Base-by-base conservation (phyloP, 768 basidiomycete species). In the Serpula lacrymans region DNA sequence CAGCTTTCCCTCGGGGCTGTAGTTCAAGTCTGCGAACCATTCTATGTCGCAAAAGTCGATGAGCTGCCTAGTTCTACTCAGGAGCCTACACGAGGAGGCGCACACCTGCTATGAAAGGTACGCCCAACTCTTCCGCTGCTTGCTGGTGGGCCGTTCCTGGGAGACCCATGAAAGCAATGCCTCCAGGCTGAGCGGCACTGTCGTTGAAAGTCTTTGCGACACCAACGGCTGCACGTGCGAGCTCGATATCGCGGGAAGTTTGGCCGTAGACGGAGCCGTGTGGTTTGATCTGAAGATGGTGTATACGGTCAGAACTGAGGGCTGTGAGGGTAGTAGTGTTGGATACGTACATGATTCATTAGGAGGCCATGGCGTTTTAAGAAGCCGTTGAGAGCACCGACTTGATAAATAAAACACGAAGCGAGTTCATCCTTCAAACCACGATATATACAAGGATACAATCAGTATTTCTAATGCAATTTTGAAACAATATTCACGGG, bases 11-110 rank as follows among this genome's bases (percentile, higher is more conserved):
- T 73, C 67, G 3, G 67, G 52, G 37, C 59, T 69, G 47, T 85
- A 84, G 14, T 81, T 77, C 21, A 84, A 57, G 52, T 87, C 82
- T 2, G 77, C 79, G 50, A 80, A 84, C 75, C 78, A 82, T 45
- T 82, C 80, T 80, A 41, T n/a, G n/a, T n/a, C n/a, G n/a, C 12
- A 6, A 10, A 12, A 4, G 9, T 5, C 16, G 32, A 24, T 17
- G 8, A 22, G 21, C 2, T n/a, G n/a, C 28, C 17, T 21, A 6
- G n/a, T n/a, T n/a, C n/a, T n/a, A n/a, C n/a, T n/a, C n/a, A n/a
- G n/a, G n/a, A n/a, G n/a, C n/a, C n/a, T n/a, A n/a, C n/a, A n/a
- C n/a, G 12, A 22, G 16, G 0, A 35, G 42, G 4, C 42, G 51
- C 54, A 35, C 34, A 75, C 80, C 82, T 6, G 82, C 74, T 16